Base-by-base conservation (phyloP, 306 rosid genomes). In the Urtica urens region DNA sequence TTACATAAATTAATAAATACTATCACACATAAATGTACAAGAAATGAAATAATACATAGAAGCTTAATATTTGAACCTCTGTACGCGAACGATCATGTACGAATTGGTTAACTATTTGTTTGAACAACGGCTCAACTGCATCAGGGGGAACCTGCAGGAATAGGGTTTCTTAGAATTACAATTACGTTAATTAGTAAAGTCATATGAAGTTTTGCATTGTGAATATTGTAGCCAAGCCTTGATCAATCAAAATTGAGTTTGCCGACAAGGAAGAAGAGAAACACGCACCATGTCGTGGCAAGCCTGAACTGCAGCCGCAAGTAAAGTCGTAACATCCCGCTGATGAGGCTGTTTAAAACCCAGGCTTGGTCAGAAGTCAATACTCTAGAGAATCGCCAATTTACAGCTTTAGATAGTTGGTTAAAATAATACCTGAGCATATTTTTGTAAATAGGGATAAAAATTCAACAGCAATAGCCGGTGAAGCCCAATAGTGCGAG, bases 21-120 rank as follows among this genome's bases (percentile, higher is more conserved):
- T n/a, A n/a, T n/a, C 34, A 53, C 16, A 51, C 24, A 55, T 46
- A 69, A 43, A 34, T 24, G 28, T 58, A 42, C 19, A 23, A 7
- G 9, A 20, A 38, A 26, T 43, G 35, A 64, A 41, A 11, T 7
- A 59, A 21, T 17, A 54, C 39, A 35, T 56, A 42, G 38, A 27
- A 21, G 38, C 31, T 15, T 27, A 7, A 51, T 69, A 21, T 74
- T 12, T 38, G 23, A 35, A 88, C 97, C 97, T 88, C 95, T 21
- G 93, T 84, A 44, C 93, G 93, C 30, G 95, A 79, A n/a, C 73
- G 86, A 49, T 83, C 90, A 67, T 84, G 95, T 9, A 88, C 81
- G 72, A 88, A 88, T 28, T 76, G 93, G 68, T 74, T 81, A 35
- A 88, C 95, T 65, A 88, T 75, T 62, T 81, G 86, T 49, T 81